These are phyloP conservation scores for Parathielavia hyrcaniae DNA, from an alignment of 495 filamentous ascomycete species.

Conservation along the genomic window DNA sequence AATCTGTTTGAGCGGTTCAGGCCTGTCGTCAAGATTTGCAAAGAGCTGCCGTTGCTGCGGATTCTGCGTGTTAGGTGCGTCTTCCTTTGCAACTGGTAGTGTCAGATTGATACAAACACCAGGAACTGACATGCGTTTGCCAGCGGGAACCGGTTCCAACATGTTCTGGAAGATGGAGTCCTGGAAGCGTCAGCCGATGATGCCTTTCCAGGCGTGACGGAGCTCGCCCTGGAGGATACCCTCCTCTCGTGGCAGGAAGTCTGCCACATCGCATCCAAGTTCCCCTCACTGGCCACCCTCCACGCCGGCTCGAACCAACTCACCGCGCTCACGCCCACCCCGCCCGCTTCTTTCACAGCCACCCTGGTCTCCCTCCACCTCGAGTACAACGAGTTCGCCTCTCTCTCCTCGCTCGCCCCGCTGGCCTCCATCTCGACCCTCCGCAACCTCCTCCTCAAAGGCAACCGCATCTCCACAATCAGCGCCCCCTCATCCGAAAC, in stretches of 20 bases:
- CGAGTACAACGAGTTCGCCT: constrained; percentile 66
- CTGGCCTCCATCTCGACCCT: constrained; percentile 56
- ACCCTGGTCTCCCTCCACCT: constrained; percentile 57
- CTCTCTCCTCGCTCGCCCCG: constrained; percentile 51
- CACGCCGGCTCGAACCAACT: constrained; percentile 45
- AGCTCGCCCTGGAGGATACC: constrained; percentile 67
- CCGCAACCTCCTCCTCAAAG: constrained; percentile 53
- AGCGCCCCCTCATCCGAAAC: constrained; percentile 21
- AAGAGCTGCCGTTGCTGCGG: constrained; percentile 54
- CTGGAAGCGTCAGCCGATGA: constrained; percentile 31
- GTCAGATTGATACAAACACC: constrained; percentile 24
- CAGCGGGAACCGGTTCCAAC: constrained; percentile 72
- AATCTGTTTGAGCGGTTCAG: constrained; percentile 67
- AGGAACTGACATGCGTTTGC: not conserved
- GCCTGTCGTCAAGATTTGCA: constrained; percentile 63
- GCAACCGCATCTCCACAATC: constrained; percentile 45
- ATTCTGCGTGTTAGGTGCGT: constrained; percentile 66
- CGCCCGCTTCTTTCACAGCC: constrained; percentile 44
- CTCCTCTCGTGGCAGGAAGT: constrained; percentile 68
- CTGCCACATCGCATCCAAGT: constrained; percentile 44
- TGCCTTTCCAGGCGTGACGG: constrained; percentile 53
- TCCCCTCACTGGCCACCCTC: constrained; percentile 56
- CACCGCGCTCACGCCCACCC: constrained; percentile 35
- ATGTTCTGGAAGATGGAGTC: constrained; percentile 31
- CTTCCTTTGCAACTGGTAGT: constrained; percentile 36